These are phyloP conservation scores for Aspergillus campestris DNA, from an alignment of 495 filamentous ascomycete genomes.

Conservation along the genomic window DNA sequence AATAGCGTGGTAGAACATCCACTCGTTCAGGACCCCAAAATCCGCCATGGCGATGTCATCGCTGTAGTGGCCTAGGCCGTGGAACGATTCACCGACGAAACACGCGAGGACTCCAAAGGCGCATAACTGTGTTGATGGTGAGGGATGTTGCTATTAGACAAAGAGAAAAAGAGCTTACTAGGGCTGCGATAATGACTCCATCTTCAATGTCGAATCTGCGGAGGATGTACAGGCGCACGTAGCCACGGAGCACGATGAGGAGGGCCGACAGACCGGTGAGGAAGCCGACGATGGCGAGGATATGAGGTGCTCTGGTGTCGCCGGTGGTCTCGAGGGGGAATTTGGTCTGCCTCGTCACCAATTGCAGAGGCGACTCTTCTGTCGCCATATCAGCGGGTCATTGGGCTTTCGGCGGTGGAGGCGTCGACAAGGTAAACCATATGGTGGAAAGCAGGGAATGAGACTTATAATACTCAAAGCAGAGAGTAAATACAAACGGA, in stretches of 20 bases:
- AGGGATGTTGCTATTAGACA: not conserved
- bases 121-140: constrained; percentile 2
- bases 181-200: constrained; percentile 5
- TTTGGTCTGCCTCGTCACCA: no score
- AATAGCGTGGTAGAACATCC: constrained; percentile 12
- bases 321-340: no score
- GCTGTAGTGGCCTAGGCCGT: constrained; percentile 9
- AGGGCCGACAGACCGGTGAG: constrained; percentile 10
- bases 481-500: no score
- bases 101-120: constrained; percentile 11
- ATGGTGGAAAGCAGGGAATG: no score
- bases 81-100: constrained; percentile 11
- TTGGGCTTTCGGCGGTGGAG: no score
- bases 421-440: no score
- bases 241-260: constrained; percentile 10
- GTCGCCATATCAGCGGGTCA: no score
- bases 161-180: constrained; percentile 6
- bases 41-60: constrained; percentile 3
- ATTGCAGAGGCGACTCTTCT: no score
- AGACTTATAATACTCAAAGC: no score
- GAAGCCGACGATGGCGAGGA: constrained; percentile 11
- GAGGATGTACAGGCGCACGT: constrained; percentile 11
- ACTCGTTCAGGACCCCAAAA: constrained; percentile 1
- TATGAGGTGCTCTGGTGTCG: constrained; percentile 9
- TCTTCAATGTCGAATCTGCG: constrained; percentile 12